Evolutionary conservation across 2,329 filamentous ascomycete genomes (phyloP), one percentile per base, ranked within the genome.

Genomic region (Beauveria varroae): DNA sequence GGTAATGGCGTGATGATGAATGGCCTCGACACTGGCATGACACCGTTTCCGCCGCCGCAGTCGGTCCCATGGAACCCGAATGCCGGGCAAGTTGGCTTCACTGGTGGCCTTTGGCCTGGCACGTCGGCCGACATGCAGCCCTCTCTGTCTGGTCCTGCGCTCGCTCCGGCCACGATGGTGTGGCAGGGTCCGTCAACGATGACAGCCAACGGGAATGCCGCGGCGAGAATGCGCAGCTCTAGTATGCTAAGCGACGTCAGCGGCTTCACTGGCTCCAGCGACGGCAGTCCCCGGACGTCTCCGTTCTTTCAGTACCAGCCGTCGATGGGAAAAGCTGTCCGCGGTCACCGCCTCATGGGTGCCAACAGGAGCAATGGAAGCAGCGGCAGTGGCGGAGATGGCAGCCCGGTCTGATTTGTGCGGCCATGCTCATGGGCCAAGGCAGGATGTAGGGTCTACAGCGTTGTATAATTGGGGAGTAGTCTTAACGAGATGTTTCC

Each of bases 201-300:
- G 22, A 37, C 37, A 16, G 34, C 59, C 50, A 22, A 46, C 18
- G 30, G 43, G n/a, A 37, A 30, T 72, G 67, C 65, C 72, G 65
- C 63, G 69, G 65, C 65, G 80, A 78, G 69, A 74, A 84, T 83
- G 24, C 81, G 85, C 54, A 87, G 84, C 34, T 86, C 83, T 10
- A 86, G 83, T 62, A 88, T 88, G 85, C 79, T 88, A 2, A 87
- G 84, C 67, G 81, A 86, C 67, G 76, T 87, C 3, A 86, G 84
- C n/a, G 84, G 85, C 22, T 86, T 87, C 67, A 88, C 85, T 8
- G 83, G 87, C 72, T 84, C 80, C 18, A 86, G 81, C 66, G 77
- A 76, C 53, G 82, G 50, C 46, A 56, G 60, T 24, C 34, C 34
- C 4, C 82, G 81, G 24, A 76, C 78, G 63, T 57, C 62, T 16